Evolutionary conservation across 2,329 filamentous ascomycete species (phyloP).

Genomic region (Hirsutella thompsonii): DNA sequence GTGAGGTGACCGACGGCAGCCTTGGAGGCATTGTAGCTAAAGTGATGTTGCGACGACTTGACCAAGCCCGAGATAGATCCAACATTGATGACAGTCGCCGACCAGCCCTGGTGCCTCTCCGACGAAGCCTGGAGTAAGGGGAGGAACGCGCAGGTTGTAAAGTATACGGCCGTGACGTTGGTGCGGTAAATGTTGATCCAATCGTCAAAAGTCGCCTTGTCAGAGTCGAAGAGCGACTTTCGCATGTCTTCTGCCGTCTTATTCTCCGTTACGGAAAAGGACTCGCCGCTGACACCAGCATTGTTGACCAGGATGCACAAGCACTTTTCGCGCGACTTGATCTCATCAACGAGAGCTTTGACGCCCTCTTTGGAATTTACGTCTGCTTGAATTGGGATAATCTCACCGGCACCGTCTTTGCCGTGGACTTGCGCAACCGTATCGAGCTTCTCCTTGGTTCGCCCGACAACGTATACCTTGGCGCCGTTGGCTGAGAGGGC

Average conservation of each 20-base stretch:
- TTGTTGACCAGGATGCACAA: slow-evolving; percentile 59
- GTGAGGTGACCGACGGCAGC: slow-evolving; percentile 52
- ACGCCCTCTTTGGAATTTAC: slow-evolving; percentile 50
- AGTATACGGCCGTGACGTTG: slow-evolving; percentile 61
- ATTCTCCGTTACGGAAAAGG: slow-evolving; percentile 38
- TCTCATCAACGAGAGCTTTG: slow-evolving; percentile 40
- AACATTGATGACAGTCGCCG: slow-evolving; percentile 53
- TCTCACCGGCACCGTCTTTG: slow-evolving; percentile 37
- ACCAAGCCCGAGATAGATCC: slow-evolving; percentile 53
- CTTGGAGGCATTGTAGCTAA: slow-evolving; percentile 51
- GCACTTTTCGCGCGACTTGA: slow-evolving; percentile 40
- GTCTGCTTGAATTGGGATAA: slow-evolving; percentile 48
- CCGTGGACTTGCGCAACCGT: slow-evolving; percentile 44
- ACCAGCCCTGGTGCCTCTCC: slow-evolving; percentile 30
- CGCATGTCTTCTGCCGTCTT: slow-evolving; percentile 38
- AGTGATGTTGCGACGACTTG: slow-evolving; percentile 52
- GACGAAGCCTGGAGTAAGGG: slow-evolving; percentile 44
- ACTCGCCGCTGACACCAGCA: slow-evolving; percentile 45
- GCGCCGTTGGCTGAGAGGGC: slow-evolving; percentile 54
- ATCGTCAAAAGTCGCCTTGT: slow-evolving; percentile 43
- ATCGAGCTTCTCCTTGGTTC: slow-evolving; percentile 48
- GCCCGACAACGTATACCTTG: slow-evolving; percentile 59
- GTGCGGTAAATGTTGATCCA: slow-evolving; percentile 64
- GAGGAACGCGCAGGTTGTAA: slow-evolving; percentile 48
- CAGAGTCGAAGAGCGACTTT: slow-evolving; percentile 52